Evolutionary conservation across 306 rosid genomes (phyloP), one percentile per base, ranked within the genome.

Genomic region (Pyrus pyrifolia): DNA sequence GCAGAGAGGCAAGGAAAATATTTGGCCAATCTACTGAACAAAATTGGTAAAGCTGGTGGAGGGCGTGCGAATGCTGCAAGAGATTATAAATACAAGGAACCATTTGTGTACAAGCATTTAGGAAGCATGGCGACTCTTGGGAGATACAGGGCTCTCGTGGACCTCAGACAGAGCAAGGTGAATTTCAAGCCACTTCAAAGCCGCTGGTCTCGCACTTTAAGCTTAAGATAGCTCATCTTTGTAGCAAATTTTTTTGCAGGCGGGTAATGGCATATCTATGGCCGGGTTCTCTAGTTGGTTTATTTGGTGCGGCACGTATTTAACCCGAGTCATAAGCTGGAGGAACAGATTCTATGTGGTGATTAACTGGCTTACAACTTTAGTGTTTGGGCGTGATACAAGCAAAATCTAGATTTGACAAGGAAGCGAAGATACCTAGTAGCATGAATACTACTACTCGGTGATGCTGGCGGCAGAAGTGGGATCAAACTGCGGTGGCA

Each of bases 41-140:
- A 55, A 63, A 85, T 95, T 63, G 97, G 97, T 35, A 68, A 87
- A 83, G 85, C 72, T 66, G 89, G 90, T n/a, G 97, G 97, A 30
- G 96, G 92, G 25, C 86, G 76, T 11, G 97, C 97, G 62, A 75
- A 84, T 76, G 51, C 82, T 23, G 81, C 79, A 53, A 86, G 79
- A 64, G 97, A 87, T 60, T 23, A 81, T 8, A 90, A 86, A 2
- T 80, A 84, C 6, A 96, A 91, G 58, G 81, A 82, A 6, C 97
- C 86, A 38, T 95, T 95, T 87, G 97, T 89, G 68, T 92, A 90
- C 92, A 89, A 68, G 90, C 97, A 92, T 78, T 85, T 95, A 7
- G 99, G 99, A 73, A 91, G 99, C 89, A 92, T 95, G 99, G 99
- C 99, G 51, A 88, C 89, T 67, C 60, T 95, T 70, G 97, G 97